Percentiles rank a stretch among this genome's conserved stretches.
Conservation (phyloP, 208 protist species). For the Leishmania guyanensis region DNA sequence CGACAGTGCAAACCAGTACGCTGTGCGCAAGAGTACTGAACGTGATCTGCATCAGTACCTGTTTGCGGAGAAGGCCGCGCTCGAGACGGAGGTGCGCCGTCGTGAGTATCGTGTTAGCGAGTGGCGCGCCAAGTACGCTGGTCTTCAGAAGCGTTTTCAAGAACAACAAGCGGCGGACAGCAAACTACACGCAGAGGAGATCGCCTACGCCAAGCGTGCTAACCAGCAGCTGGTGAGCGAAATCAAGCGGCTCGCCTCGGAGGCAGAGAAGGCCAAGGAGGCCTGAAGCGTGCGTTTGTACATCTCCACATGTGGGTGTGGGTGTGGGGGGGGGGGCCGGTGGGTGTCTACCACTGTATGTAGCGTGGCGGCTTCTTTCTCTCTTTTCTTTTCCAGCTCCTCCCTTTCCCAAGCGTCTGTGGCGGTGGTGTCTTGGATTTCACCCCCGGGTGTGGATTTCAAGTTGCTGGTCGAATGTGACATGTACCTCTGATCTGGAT, state of each 20-base stretch:
- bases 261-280: slow-evolving; percentile 53
- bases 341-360: neutral
- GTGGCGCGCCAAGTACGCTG: slow-evolving; percentile 81
- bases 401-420: neutral
- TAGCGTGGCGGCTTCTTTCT: neutral
- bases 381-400: neutral
- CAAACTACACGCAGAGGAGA: slow-evolving; percentile 84
- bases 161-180: slow-evolving; percentile 72
- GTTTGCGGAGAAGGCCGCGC: slow-evolving; percentile 57
- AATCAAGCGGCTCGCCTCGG: slow-evolving; percentile 79
- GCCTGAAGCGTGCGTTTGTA: slow-evolving; percentile 1
- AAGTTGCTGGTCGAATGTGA: no score
- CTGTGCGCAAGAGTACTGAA: slow-evolving; percentile 88
- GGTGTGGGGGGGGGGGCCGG: neutral
- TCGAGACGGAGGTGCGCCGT: slow-evolving; percentile 86
- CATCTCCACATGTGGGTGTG: neutral
- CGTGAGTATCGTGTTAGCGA: slow-evolving; percentile 88
- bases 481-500: neutral
- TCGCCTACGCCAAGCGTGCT: slow-evolving; percentile 85
- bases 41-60: slow-evolving; percentile 71
- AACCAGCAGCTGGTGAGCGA: slow-evolving; percentile 89
- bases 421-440: neutral
- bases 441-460: neutral
- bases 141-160: slow-evolving; percentile 80
- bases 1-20: slow-evolving; percentile 85